These are phyloP conservation scores for Eutrema japonicum DNA, from an alignment of 345 rosid species.

Conservation along the genomic window DNA sequence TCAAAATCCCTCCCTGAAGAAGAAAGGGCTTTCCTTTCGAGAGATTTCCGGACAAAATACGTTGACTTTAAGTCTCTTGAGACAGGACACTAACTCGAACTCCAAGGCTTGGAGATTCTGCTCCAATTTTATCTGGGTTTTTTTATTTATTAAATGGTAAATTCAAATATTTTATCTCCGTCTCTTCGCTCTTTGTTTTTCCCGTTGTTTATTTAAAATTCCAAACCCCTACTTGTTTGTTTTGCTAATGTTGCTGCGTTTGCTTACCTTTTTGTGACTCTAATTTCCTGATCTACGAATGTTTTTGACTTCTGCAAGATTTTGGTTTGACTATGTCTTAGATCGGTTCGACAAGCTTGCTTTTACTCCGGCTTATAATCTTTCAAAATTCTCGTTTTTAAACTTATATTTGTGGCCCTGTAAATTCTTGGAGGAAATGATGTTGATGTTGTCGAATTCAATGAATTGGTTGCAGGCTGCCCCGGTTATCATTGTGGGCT, in stretches of 20 bases:
- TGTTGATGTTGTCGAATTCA: slow-evolving; percentile 23
- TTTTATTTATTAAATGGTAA: slow-evolving; percentile 14
- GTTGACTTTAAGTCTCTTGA: slow-evolving; percentile 34
- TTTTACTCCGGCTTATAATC: not conserved
- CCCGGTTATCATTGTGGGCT: slow-evolving; percentile 70
- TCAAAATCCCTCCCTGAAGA: slow-evolving; percentile 13
- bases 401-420: not conserved
- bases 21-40: slow-evolving; percentile 17
- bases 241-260: slow-evolving; percentile 4
- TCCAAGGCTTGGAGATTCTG: slow-evolving; percentile 14
- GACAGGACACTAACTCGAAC: not conserved
- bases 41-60: slow-evolving; percentile 12
- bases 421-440: not conserved
- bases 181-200: not conserved
- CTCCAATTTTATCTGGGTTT: slow-evolving; percentile 27
- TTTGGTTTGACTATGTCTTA: slow-evolving; percentile 35
- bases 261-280: not conserved
- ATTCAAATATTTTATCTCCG: slow-evolving; percentile 9
- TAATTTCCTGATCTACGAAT: not conserved
- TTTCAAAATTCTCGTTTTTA: not conserved
- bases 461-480: slow-evolving; percentile 58
- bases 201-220: not conserved
- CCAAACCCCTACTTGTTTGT: not conserved
- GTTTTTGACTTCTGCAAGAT: slow-evolving; percentile 6
- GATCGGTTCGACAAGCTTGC: not conserved